Percentiles rank a stretch among this genome's conserved stretches.
These are phyloP conservation scores for Scutellaria baicalensis DNA, from an alignment of 257 asterid species.

Conservation along the genomic window DNA sequence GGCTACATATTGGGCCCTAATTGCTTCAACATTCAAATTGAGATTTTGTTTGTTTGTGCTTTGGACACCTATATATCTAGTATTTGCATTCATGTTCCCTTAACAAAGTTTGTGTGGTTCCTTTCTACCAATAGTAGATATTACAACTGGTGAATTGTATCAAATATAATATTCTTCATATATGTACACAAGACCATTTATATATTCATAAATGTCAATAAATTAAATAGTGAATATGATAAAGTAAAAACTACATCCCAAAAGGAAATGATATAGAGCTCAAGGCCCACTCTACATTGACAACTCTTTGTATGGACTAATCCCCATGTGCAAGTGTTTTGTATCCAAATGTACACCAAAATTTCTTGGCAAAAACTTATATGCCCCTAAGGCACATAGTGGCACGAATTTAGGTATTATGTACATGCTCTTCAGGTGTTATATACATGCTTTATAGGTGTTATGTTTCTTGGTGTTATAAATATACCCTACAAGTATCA, in stretches of 20 bases:
- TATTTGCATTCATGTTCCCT: neutral
- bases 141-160: neutral
- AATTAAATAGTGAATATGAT: neutral
- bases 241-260: neutral
- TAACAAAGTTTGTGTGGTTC: neutral
- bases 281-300: constrained; percentile 20
- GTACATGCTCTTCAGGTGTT: too few species aligned
- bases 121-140: neutral
- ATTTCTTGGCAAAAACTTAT: too few species aligned
- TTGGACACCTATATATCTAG: neutral
- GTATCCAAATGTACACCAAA: neutral
- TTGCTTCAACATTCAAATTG: constrained; percentile 8
- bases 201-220: too few species aligned
- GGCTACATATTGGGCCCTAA: constrained; percentile 14
- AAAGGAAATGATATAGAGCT: neutral
- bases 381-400: too few species aligned
- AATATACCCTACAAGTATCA: too few species aligned
- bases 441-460: too few species aligned
- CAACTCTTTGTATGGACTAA: neutral
- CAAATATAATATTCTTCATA: neutral
- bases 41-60: constrained; percentile 23
- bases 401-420: too few species aligned
- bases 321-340: constrained; percentile 18
- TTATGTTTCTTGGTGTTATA: neutral
- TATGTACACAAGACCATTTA: neutral